phyloP scores from a whole-genome alignment of 495 filamentous ascomycete species.

The Tuber calosporum region DNA sequence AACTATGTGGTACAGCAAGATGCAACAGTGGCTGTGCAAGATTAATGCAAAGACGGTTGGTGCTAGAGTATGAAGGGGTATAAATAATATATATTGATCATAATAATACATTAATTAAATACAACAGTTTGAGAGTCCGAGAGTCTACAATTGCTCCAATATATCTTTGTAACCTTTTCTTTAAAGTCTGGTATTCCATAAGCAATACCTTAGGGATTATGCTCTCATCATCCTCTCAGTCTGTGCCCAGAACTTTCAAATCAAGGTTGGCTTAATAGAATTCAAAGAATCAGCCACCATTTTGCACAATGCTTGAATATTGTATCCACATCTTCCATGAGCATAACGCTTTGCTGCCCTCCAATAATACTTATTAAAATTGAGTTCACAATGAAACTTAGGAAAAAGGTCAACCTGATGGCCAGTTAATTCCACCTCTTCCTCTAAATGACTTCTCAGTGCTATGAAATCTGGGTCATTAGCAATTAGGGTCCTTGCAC shows the following conservation, averaged over 20 bases:
- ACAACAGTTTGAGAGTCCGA: not conserved
- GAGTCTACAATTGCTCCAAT: slow-evolving; percentile 6
- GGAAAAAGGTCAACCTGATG: not conserved
- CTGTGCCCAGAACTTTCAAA: not conserved
- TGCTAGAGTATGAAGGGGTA: too few species aligned
- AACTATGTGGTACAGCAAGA: too few species aligned
- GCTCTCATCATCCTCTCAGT: slow-evolving; percentile 1
- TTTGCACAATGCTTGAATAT: not conserved
- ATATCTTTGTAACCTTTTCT: slow-evolving; percentile 14
- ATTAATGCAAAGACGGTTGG: too few species aligned
- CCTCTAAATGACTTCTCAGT: not conserved
- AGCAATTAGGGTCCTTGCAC: not conserved
- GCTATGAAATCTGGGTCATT: not conserved
- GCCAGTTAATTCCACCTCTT: not conserved
- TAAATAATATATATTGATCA: too few species aligned
- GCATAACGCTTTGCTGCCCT: slow-evolving; percentile 6
- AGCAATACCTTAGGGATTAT: slow-evolving; percentile 1
- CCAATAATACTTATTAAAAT: slow-evolving; percentile 2
- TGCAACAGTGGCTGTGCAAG: too few species aligned
- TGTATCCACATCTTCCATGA: slow-evolving; percentile 6
- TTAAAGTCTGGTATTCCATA: slow-evolving; percentile 3
- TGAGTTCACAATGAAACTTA: slow-evolving; percentile 5
- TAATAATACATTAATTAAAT: too few species aligned
- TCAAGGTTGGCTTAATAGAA: not conserved
- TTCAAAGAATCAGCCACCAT: not conserved